These are phyloP conservation scores for Maudiozyma turicensis DNA, from an alignment of 805 yeast genomes.

Conservation along the genomic window DNA sequence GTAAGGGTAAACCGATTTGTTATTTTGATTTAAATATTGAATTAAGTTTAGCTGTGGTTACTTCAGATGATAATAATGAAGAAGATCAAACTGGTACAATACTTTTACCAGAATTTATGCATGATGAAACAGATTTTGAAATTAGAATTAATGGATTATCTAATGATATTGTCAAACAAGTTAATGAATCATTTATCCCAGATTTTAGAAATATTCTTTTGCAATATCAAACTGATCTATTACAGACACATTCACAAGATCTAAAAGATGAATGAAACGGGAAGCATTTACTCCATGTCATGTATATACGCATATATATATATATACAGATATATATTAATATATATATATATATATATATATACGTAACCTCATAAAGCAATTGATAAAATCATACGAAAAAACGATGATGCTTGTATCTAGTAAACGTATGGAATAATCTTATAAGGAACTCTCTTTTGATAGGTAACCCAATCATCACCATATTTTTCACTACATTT, in stretches of 20 bases:
- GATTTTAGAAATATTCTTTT: constrained; percentile 37
- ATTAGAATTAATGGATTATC: constrained; percentile 39
- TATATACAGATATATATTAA: constrained; percentile 1
- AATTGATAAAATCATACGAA: background rate
- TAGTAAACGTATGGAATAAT: constrained; percentile 83
- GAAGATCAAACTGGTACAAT: constrained; percentile 36
- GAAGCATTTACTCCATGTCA: too few relatives aligned
- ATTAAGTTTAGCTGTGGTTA: constrained; percentile 35
- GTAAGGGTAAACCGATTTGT: constrained; percentile 73
- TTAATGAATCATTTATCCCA: constrained; percentile 46
- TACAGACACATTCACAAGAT: constrained; percentile 51
- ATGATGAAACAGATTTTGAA: constrained; percentile 64
- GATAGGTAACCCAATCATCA: constrained; percentile 76
- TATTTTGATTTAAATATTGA: constrained; percentile 56
- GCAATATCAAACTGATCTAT: constrained; percentile 54
- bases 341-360: background rate
- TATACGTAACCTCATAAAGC: background rate
- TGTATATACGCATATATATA: background rate
- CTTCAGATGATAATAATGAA: constrained; percentile 2
- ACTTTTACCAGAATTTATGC: constrained; percentile 58
- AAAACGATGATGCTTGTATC: constrained; percentile 3
- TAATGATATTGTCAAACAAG: constrained; percentile 29
- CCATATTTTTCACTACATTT: constrained; percentile 86
- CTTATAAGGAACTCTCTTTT: constrained; percentile 72
- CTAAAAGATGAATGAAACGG: constrained; percentile 38